Conservation (phyloP, 441 rosid genomes). For the Biscutella auriculata region DNA sequence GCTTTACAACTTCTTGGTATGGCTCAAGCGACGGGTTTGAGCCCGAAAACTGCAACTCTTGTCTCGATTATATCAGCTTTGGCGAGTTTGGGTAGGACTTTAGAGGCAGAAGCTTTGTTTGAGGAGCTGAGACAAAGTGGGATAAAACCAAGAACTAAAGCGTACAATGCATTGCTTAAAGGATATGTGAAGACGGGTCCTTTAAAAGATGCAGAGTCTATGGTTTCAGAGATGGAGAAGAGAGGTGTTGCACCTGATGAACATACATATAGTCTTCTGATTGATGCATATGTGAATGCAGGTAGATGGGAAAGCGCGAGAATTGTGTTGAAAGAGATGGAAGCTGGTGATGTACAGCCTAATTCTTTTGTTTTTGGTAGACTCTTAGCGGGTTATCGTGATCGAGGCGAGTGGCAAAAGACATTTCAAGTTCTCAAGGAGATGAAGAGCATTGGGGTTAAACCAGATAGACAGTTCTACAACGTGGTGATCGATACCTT, state of each 20-base stretch:
- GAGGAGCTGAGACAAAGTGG: constrained; percentile 84
- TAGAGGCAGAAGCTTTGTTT: constrained; percentile 88
- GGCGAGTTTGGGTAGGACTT: constrained; percentile 51
- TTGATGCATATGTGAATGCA: constrained; percentile 81
- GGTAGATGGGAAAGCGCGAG: constrained; percentile 96
- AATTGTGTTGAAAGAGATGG: constrained; percentile 90
- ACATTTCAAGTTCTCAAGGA: constrained; percentile 85
- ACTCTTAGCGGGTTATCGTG: constrained; percentile 70
- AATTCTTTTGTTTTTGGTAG: constrained; percentile 73
- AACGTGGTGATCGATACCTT: constrained; percentile 93
- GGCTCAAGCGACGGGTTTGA: constrained; percentile 80
- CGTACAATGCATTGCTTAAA: constrained; percentile 78
- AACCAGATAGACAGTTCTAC: constrained; percentile 76
- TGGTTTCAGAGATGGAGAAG: constrained; percentile 86
- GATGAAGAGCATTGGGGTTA: constrained; percentile 73
- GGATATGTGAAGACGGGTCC: constrained; percentile 73
- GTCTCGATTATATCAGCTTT: constrained; percentile 54
- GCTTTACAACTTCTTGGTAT: constrained; percentile 60
- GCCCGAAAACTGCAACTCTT: constrained; percentile 47
- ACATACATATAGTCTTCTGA: constrained; percentile 68
- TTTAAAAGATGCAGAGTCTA: constrained; percentile 61
- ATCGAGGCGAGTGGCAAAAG: constrained; percentile 92
- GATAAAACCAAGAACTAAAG: constrained; percentile 58
- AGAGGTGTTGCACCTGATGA: constrained; percentile 79
- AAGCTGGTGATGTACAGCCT: constrained; percentile 58